Percentiles rank a stretch among this genome's conserved stretches.
Evolutionary conservation across 176 grass and related monocot genomes (phyloP).

Genomic region (Poa annua): DNA sequence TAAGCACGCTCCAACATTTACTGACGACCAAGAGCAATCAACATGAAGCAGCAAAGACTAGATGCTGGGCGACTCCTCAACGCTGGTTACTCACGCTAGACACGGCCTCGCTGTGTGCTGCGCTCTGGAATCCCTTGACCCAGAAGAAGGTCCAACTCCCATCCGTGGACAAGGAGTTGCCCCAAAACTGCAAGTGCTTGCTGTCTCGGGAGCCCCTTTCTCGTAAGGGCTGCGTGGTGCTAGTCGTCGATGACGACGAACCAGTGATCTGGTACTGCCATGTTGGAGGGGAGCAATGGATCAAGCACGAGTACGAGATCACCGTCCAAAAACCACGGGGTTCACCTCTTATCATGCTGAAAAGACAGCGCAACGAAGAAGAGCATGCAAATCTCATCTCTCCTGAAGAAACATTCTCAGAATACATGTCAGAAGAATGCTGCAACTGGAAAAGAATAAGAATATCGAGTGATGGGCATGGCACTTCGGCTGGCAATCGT

Average conservation of each 20-base stretch:
- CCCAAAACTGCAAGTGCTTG: conserved; percentile 5
- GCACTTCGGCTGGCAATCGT: too few relatives aligned
- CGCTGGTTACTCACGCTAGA: neutral
- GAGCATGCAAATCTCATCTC: neutral
- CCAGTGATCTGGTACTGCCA: neutral
- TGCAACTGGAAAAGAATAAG: neutral
- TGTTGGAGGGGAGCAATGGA: neutral
- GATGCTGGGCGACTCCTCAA: conserved; percentile 9
- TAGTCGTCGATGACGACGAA: neutral
- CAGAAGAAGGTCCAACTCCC: neutral
- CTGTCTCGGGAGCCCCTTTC: neutral
- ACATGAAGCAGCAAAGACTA: too few relatives aligned
- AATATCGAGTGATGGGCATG: neutral
- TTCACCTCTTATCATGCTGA: neutral
- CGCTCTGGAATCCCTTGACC: neutral
- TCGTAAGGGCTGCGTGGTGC: conserved; percentile 6
- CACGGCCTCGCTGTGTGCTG: neutral
- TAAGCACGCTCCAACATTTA: too few relatives aligned
- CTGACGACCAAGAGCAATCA: too few relatives aligned
- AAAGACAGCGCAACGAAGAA: neutral
- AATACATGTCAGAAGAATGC: neutral
- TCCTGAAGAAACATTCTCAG: neutral
- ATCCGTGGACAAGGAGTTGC: neutral
- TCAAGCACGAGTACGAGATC: neutral
- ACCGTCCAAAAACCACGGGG: too few relatives aligned